phyloP scores from a whole-genome alignment of 2,329 filamentous ascomycete species.

The Chaetomium strumarium region DNA sequence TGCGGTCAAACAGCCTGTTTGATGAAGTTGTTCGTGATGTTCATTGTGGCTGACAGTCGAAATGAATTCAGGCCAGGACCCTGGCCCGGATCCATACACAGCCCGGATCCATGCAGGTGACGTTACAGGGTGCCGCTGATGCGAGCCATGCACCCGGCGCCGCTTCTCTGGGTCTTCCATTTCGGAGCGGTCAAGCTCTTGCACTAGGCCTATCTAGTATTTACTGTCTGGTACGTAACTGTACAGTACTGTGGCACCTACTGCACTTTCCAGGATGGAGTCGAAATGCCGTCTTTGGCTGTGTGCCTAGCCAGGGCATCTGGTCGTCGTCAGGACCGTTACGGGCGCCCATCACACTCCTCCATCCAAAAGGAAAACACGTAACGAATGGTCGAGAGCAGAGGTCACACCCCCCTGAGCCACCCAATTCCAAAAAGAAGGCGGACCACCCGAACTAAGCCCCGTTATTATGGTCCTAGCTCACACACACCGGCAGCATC shows the following conservation, averaged over 20 bases:
- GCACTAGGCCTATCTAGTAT: not conserved
- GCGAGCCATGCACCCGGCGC: constrained; percentile 17
- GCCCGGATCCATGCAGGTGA: too few species aligned
- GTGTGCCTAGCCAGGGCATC: not conserved
- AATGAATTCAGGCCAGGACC: too few species aligned
- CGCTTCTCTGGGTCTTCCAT: constrained; percentile 13
- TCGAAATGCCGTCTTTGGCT: too few species aligned
- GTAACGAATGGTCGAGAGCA: constrained; percentile 4
- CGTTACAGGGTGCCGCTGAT: constrained; percentile 16
- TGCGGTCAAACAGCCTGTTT: too few species aligned
- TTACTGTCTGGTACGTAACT: too few species aligned
- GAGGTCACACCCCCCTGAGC: constrained; percentile 14
- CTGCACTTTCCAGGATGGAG: too few species aligned
- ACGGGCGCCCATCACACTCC: constrained; percentile 8
- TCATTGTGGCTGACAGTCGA: too few species aligned
- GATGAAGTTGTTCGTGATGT: too few species aligned
- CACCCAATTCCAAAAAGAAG: constrained; percentile 24
- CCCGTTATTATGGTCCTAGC: constrained; percentile 25
- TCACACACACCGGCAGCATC: constrained; percentile 20
- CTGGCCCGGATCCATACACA: too few species aligned
- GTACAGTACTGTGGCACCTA: too few species aligned
- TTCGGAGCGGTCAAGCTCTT: not conserved
- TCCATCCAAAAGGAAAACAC: constrained; percentile 4
- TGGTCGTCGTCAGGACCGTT: constrained; percentile 11
- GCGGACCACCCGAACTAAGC: constrained; percentile 18